phyloP scores from a whole-genome alignment of 2,329 filamentous ascomycete species.

The Ceratocystis eucalypticola region DNA sequence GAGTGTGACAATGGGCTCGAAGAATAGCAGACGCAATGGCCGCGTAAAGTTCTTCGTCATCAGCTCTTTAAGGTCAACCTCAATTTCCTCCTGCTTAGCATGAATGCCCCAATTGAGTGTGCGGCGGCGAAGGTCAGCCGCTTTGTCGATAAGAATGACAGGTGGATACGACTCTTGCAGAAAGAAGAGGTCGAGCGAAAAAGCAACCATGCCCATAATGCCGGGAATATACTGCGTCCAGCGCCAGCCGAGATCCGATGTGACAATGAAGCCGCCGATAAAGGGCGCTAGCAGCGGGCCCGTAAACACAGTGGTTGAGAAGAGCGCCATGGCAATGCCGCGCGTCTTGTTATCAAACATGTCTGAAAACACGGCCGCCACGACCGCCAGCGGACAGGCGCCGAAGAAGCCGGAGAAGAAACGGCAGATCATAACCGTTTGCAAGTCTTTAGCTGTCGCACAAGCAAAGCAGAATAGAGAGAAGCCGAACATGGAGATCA shows the following conservation, averaged over 20 bases:
- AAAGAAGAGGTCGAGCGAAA: slow-evolving; percentile 46
- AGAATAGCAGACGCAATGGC: slow-evolving; percentile 50
- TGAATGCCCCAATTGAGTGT: slow-evolving; percentile 59
- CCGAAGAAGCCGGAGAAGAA: slow-evolving; percentile 65
- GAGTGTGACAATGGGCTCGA: slow-evolving; percentile 54
- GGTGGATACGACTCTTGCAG: slow-evolving; percentile 59
- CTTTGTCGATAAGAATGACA: slow-evolving; percentile 48
- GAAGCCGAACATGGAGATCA: slow-evolving; percentile 53
- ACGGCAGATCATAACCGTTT: slow-evolving; percentile 55
- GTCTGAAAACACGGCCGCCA: slow-evolving; percentile 58
- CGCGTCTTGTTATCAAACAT: slow-evolving; percentile 54
- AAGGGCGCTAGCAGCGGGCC: slow-evolving; percentile 56
- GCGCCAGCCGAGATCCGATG: slow-evolving; percentile 52
- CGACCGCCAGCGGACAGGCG: slow-evolving; percentile 53
- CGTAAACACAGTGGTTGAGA: slow-evolving; percentile 43
- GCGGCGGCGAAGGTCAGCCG: slow-evolving; percentile 45
- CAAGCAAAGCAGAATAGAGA: slow-evolving; percentile 53
- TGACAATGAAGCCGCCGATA: slow-evolving; percentile 52
- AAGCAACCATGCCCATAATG: slow-evolving; percentile 50
- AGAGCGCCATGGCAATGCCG: slow-evolving; percentile 35
- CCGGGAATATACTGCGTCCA: slow-evolving; percentile 55
- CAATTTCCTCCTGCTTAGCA: slow-evolving; percentile 58
- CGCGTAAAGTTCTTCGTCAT: slow-evolving; percentile 54
- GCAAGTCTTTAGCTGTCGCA: slow-evolving; percentile 53
- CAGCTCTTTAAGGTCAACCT: slow-evolving; percentile 50